phyloP scores from a whole-genome alignment of 768 basidiomycete species.

The Pulveroboletus sp. region DNA sequence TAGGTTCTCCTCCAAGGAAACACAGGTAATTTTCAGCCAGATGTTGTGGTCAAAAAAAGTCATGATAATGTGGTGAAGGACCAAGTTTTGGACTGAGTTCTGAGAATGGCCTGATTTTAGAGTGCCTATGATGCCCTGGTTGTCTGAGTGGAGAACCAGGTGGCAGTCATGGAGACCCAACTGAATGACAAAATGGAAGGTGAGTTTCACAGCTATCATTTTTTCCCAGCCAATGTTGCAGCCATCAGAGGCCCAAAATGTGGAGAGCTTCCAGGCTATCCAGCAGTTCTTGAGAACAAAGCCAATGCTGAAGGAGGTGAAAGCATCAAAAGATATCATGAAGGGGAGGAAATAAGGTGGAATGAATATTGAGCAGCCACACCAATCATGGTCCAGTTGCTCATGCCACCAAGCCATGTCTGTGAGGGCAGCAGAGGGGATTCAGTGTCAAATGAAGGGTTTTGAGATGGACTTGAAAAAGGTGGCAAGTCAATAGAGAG shows the following conservation, averaged over 20 bases:
- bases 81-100: background rate
- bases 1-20: too few species aligned
- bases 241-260: too few species aligned
- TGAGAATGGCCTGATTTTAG: conserved; percentile 1
- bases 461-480: too few species aligned
- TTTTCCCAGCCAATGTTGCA: too few species aligned
- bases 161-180: conserved; percentile 17
- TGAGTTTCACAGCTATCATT: too few species aligned
- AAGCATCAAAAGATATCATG: background rate
- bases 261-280: too few species aligned
- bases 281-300: background rate
- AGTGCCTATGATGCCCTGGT: conserved; percentile 34
- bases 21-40: conserved; percentile 1
- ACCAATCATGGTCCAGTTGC: accelerated
- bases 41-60: background rate
- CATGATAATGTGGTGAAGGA: background rate
- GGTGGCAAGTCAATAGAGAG: background rate
- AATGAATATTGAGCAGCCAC: background rate
- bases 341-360: background rate
- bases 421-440: accelerated
- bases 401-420: background rate
- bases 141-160: conserved; percentile 38
- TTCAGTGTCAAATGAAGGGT: background rate
- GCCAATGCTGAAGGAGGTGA: conserved; percentile 20
- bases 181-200: background rate